Evolutionary conservation across 495 filamentous ascomycete species (phyloP).

Genomic region (Lophiostoma macrostomum): DNA sequence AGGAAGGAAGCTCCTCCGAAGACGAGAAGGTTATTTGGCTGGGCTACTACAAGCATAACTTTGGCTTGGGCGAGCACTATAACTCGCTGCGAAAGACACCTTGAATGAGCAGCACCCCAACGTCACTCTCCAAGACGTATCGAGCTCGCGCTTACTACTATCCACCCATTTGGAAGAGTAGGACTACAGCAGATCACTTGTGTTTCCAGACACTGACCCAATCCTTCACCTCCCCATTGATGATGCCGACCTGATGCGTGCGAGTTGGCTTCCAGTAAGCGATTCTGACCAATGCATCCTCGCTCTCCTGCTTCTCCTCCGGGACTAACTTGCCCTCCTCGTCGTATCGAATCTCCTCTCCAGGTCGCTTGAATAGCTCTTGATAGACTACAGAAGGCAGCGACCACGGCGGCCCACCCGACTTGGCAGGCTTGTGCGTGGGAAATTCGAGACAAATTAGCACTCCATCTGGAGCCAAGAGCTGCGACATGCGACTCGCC

Average conservation of each 20-base stretch:
- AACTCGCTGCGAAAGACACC: slow-evolving; percentile 68
- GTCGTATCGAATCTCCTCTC: slow-evolving; percentile 61
- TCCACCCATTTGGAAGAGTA: not conserved
- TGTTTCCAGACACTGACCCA: slow-evolving; percentile 53
- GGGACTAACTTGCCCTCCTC: slow-evolving; percentile 53
- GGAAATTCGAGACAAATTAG: slow-evolving; percentile 84
- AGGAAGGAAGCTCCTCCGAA: slow-evolving; percentile 39
- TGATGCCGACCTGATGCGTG: slow-evolving; percentile 58
- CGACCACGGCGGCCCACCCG: slow-evolving; percentile 68
- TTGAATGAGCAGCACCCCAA: slow-evolving; percentile 36
- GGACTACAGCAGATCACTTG: slow-evolving; percentile 16
- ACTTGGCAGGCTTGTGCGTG: slow-evolving; percentile 59
- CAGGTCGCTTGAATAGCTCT: slow-evolving; percentile 63
- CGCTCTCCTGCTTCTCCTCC: slow-evolving; percentile 41
- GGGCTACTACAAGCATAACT: slow-evolving; percentile 90
- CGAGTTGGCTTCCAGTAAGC: slow-evolving; percentile 63
- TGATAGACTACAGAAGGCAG: slow-evolving; percentile 61
- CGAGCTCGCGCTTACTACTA: not conserved
- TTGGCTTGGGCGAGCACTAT: slow-evolving; percentile 94
- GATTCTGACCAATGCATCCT: slow-evolving; percentile 55
- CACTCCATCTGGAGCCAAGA: slow-evolving; percentile 58
- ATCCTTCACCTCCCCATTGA: slow-evolving; percentile 60
- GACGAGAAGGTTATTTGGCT: slow-evolving; percentile 70
- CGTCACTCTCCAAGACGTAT: no score
- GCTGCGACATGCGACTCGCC: slow-evolving; percentile 62